Evolutionary conservation across 306 rosid species (phyloP).

Genomic region (Rosa chinensis): DNA sequence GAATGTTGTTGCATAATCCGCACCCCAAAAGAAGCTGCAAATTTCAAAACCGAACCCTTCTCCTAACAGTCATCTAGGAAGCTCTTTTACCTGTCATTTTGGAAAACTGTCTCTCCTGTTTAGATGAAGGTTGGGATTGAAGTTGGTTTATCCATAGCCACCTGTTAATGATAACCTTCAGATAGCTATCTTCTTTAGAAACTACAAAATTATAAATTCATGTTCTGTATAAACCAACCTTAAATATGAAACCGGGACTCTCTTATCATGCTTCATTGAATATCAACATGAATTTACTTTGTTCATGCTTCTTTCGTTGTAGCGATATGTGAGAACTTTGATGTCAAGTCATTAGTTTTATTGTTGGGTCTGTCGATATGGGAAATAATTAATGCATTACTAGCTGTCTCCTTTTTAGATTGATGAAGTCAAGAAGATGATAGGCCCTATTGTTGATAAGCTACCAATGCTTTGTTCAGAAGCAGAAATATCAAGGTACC

Average conservation of each 20-base stretch:
- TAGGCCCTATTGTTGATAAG: constrained; percentile 65
- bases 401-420: constrained; percentile 35
- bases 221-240: no score
- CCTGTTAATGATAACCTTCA: no score
- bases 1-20: neutral
- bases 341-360: neutral
- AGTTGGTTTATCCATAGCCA: no score
- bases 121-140: no score
- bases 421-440: constrained; percentile 52
- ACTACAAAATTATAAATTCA: no score
- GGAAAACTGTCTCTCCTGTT: no score
- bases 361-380: no score
- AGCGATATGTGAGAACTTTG: neutral
- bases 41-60: neutral
- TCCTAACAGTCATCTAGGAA: neutral
- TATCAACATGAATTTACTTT: neutral
- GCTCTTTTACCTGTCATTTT: no score
- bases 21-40: neutral
- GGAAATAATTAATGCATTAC: neutral
- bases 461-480: constrained; percentile 51
- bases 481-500: constrained; percentile 63
- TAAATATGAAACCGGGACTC: neutral
- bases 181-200: no score
- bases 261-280: neutral
- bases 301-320: no score